Conservation (phyloP, 1,284 basidiomycete species). For the Cutaneotrichosporon cavernicola region DNA sequence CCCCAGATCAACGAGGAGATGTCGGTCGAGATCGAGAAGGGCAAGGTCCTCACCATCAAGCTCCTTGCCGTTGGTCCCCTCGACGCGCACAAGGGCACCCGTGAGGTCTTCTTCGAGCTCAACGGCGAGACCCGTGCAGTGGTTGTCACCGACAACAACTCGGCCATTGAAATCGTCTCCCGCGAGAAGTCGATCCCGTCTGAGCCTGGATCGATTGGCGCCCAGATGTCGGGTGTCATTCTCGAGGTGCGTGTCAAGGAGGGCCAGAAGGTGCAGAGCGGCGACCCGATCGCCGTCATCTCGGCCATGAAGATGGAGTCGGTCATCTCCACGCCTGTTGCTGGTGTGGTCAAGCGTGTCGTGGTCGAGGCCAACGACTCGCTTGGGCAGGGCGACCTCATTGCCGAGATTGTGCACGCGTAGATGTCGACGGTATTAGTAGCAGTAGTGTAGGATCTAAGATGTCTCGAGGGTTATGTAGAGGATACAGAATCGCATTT, state of each 20-base stretch:
- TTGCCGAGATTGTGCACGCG: slow-evolving; percentile 40
- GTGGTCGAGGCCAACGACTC: slow-evolving; percentile 67
- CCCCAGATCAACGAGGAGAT: slow-evolving; percentile 92
- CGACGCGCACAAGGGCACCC: slow-evolving; percentile 82
- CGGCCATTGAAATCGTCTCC: slow-evolving; percentile 88
- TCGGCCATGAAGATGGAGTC: slow-evolving; percentile 97
- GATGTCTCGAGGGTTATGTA: neutral
- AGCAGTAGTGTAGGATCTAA: slow-evolving; percentile 5
- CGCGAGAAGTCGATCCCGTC: slow-evolving; percentile 80
- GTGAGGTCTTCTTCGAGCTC: slow-evolving; percentile 97
- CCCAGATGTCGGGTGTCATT: slow-evolving; percentile 80
- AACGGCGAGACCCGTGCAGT: slow-evolving; percentile 89
- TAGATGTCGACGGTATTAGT: neutral
- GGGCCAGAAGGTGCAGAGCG: slow-evolving; percentile 94
- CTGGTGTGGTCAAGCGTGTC: slow-evolving; percentile 90
- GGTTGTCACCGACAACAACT: slow-evolving; percentile 90
- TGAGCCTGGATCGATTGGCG: slow-evolving; percentile 93
- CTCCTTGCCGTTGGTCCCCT: slow-evolving; percentile 93
- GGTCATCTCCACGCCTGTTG: slow-evolving; percentile 89
- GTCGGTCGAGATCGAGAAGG: slow-evolving; percentile 94
- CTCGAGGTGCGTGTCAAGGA: slow-evolving; percentile 97
- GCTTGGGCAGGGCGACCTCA: slow-evolving; percentile 52
- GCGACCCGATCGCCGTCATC: slow-evolving; percentile 68
- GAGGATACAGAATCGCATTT: neutral
- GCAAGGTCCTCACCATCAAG: slow-evolving; percentile 94